phyloP scores from a whole-genome alignment of 163 green algal genomes.

The Coccomyxa subellipsoidea region DNA sequence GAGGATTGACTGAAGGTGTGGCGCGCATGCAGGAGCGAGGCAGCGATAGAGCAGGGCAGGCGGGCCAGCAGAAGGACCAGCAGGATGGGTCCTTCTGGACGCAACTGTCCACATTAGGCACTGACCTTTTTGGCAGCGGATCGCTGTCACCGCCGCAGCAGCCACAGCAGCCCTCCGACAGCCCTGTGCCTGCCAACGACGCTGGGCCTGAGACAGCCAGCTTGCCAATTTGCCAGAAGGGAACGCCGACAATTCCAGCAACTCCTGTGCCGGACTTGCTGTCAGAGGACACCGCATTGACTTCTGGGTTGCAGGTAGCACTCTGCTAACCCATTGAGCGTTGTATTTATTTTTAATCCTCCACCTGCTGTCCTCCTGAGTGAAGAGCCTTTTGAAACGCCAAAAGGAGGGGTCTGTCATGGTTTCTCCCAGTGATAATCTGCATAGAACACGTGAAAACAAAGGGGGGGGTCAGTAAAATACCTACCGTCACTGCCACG shows the following conservation, averaged over 20 bases:
- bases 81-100: not conserved
- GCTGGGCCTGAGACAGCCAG: not conserved
- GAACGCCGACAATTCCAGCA: not conserved
- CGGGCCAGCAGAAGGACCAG: not conserved
- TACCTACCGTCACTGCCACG: too few species aligned
- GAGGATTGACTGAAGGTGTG: too few species aligned
- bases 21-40: not conserved
- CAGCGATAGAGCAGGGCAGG: conserved; percentile 3
- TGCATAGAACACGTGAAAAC: too few species aligned
- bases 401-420: too few species aligned
- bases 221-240: not conserved
- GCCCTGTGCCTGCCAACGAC: not conserved
- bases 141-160: not conserved
- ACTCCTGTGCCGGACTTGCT: not conserved
- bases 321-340: not conserved
- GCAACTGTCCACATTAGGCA: not conserved
- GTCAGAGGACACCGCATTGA: not conserved
- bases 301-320: not conserved
- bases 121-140: not conserved
- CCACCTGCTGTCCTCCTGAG: too few species aligned
- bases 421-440: too few species aligned
- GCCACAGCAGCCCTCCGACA: not conserved
- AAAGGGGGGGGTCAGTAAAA: too few species aligned
- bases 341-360: too few species aligned
- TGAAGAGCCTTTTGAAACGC: too few species aligned